phyloP scores from a whole-genome alignment of 306 rosid species.

The Fragaria nilgerrensis region DNA sequence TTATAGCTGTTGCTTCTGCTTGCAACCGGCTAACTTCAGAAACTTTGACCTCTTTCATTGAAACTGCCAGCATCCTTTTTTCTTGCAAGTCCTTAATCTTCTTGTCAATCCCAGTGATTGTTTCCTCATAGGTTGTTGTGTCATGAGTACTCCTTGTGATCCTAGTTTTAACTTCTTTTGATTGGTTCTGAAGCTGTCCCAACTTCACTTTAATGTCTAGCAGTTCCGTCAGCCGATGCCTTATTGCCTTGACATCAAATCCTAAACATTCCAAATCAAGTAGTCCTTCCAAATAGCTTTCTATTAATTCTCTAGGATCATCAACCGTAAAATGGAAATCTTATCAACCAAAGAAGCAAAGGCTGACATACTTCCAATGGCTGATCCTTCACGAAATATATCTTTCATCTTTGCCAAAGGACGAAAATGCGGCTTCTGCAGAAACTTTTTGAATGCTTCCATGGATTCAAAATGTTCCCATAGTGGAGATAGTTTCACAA shows the following conservation, averaged over 20 bases:
- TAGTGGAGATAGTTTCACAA: background rate
- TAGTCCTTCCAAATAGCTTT: background rate
- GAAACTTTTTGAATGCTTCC: constrained; percentile 22
- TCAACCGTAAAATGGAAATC: background rate
- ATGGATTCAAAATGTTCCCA: constrained; percentile 23
- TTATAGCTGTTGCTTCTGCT: constrained; percentile 4
- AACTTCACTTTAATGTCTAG: constrained; percentile 2
- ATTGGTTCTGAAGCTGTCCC: constrained; percentile 4
- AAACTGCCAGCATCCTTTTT: background rate
- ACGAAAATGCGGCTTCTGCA: constrained; percentile 21
- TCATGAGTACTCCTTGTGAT: background rate
- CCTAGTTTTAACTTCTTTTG: constrained; percentile 2
- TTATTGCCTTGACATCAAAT: constrained; percentile 18
- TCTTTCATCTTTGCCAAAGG: background rate
- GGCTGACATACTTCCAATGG: constrained; percentile 15
- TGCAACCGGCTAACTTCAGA: constrained; percentile 2
- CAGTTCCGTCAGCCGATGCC: constrained; percentile 2
- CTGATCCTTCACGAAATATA: constrained; percentile 18
- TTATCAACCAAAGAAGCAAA: constrained; percentile 24
- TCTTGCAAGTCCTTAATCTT: constrained; percentile 14
- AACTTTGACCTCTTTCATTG: background rate
- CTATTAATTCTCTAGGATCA: constrained; percentile 5
- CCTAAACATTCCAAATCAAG: constrained; percentile 11
- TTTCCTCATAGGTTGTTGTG: background rate
- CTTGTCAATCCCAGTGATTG: background rate